Percentiles rank a stretch among this genome's conserved stretches.
Evolutionary conservation across 768 basidiomycete species (phyloP).

Genomic region (Rhodosporidiobolus odoratus): DNA sequence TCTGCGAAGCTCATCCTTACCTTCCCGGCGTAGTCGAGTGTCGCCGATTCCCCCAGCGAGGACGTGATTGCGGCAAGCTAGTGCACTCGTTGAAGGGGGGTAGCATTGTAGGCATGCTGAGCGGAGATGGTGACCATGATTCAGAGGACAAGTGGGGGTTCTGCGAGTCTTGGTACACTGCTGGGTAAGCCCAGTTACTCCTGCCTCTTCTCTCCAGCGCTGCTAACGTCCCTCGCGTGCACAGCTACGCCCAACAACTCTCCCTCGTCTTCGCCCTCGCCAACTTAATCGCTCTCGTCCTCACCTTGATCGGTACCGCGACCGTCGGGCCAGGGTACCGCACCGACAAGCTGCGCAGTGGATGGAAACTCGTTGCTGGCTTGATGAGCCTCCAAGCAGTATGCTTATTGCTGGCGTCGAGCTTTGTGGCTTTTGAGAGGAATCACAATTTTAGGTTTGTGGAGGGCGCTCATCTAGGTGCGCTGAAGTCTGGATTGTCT

Average conservation of each 20-base stretch:
- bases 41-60: slow-evolving; percentile 15
- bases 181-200: slow-evolving; percentile 5
- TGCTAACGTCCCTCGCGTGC: background rate
- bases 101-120: background rate
- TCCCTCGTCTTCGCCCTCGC: slow-evolving; percentile 18
- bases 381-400: slow-evolving; percentile 10
- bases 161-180: slow-evolving; percentile 21
- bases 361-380: slow-evolving; percentile 26
- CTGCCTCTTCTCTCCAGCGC: background rate
- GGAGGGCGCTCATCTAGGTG: slow-evolving; percentile 7
- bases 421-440: slow-evolving; percentile 7
- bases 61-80: slow-evolving; percentile 8
- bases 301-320: slow-evolving; percentile 10
- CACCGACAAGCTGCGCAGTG: slow-evolving; percentile 13
- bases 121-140: background rate
- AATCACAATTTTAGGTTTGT: slow-evolving; percentile 5
- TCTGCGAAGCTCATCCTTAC: slow-evolving; percentile 1
- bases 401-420: background rate
- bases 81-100: background rate
- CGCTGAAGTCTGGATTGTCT: background rate
- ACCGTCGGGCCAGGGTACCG: slow-evolving; percentile 17
- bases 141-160: background rate
- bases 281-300: slow-evolving; percentile 6
- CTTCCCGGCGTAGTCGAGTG: background rate
- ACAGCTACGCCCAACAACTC: slow-evolving; percentile 29